Evolutionary conservation across 2,329 filamentous ascomycete genomes (phyloP), one percentile per base, ranked within the genome.

Genomic region (Colletotrichum limetticola): DNA sequence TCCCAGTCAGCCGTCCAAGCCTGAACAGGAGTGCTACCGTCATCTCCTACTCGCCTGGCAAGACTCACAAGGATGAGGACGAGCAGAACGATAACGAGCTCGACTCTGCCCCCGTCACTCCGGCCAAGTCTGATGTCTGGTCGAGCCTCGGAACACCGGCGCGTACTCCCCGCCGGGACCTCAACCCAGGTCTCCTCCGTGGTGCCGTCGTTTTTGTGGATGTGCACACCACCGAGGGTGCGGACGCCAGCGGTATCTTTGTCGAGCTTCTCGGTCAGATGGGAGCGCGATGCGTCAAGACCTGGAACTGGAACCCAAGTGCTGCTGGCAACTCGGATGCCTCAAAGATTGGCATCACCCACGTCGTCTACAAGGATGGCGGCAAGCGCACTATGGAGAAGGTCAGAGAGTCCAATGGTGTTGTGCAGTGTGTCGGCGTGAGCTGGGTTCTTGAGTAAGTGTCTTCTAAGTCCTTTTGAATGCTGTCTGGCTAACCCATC

Each of bases 311-410:
- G 92, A 92, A 92, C 78, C 90, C 91, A 7, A 82, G 71, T 66
- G 83, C 81, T 58, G 72, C 80, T 24, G 76, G 79, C 3, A 76
- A 77, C 28, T 78, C 79, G 6, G 80, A 82, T 16, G 80, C 81
- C 55, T 80, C 80, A 61, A 93, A 91, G 79, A 85, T 94, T 72
- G 93, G 92, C 5, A 94, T 97, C 77, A 97, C 95, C 0, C 95
- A 98, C 79, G 93, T 98, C 8, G 91, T 98, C 7, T 98, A 92
- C 86, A 98, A 97, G 81, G 95, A 97, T 78, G 95, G 95, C 58
- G 91, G 91, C 55, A 92, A 92, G 78, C 88, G 92, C 30, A 97
- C 95, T 0, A 83, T 98, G 76, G 92, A 97, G 79, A 97, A 95
- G 82, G 92, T 96, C 7, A 88, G 91, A 70, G 89, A 92, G 77